phyloP scores from a whole-genome alignment of 768 basidiomycete genomes.

The Cystobasidium onofrii region DNA sequence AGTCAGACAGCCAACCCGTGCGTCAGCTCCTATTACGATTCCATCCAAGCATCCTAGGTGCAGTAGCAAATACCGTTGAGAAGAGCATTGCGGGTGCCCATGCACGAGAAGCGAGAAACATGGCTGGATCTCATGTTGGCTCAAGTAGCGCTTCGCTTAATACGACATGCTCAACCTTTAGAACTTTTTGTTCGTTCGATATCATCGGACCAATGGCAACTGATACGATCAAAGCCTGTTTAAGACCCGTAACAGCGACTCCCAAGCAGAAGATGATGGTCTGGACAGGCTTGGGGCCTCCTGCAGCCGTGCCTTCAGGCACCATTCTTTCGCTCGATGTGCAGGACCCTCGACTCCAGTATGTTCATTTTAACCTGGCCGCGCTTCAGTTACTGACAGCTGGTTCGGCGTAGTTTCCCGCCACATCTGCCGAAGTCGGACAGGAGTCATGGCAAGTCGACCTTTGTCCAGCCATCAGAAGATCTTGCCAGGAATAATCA shows the following conservation, averaged over 20 bases:
- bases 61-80: slow-evolving; percentile 48
- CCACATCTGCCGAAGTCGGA: slow-evolving; percentile 61
- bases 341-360: slow-evolving; percentile 80
- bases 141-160: background rate
- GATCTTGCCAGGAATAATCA: background rate
- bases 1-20: background rate
- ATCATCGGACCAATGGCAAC: slow-evolving; percentile 77
- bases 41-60: slow-evolving; percentile 61
- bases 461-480: background rate
- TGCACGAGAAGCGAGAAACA: background rate
- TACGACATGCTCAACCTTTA: background rate
- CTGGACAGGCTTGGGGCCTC: slow-evolving; percentile 43
- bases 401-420: slow-evolving; percentile 60
- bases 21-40: slow-evolving; percentile 60
- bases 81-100: background rate
- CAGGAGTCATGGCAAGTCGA: slow-evolving; percentile 34
- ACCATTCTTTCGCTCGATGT: slow-evolving; percentile 72
- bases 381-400: too few relatives aligned
- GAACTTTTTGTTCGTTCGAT: slow-evolving; percentile 55
- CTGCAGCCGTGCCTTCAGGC: slow-evolving; percentile 62
- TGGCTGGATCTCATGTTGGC: too few relatives aligned
- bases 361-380: slow-evolving; percentile 41
- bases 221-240: slow-evolving; percentile 53
- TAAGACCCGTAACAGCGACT: slow-evolving; percentile 43
- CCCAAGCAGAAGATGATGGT: background rate